Evolutionary conservation across 805 yeast species (phyloP), one percentile per base, ranked within the genome.

Genomic region (Isabelozyma rhagii): DNA sequence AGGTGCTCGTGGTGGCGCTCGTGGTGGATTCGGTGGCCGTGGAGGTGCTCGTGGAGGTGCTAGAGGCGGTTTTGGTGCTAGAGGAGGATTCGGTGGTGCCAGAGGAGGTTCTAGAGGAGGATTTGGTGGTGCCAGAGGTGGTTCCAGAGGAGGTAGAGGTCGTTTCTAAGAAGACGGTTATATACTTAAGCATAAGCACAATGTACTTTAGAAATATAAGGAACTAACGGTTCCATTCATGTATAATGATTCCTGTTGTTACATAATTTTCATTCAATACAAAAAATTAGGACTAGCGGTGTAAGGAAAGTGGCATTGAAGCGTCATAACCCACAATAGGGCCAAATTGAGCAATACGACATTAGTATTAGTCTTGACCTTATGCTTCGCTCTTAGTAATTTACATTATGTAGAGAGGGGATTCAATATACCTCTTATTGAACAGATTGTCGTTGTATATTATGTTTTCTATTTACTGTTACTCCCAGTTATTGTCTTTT

Each of bases 131-230:
- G 66, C 47, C 18, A 28, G 46, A 39, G 53, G 75, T 49, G 76
- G 79, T n/a, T 60, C 69, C 40, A 60, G 80, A 55, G 79, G 71
- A 41, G 59, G 67, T 34, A 66, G 80, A 56, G 78, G 79, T 41
- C 45, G 49, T 42, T 47, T 42, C 41, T 46, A 42, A 43, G 28
- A 21, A 27, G 10, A 18, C 27, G 31, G n/a, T 9, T 14, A 43
- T 13, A 14, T 21, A 43, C 45, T 21, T 14, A 25, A 43, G 48
- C 41, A 46, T 41, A 46, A 31, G 44, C 44, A 39, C 34, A 25
- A 45, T 44, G 31, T 34, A 27, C 27, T 34, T 44, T 27, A 40
- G 17, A 40, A 41, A 46, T 41, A 41, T 28, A 38, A 39, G 39
- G 48, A 39, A 46, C 39, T 36, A 17, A 44, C 17, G 36, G 36